Evolutionary conservation across 2,329 filamentous ascomycete genomes (phyloP).

Genomic region (Clonostachys chloroleuca): DNA sequence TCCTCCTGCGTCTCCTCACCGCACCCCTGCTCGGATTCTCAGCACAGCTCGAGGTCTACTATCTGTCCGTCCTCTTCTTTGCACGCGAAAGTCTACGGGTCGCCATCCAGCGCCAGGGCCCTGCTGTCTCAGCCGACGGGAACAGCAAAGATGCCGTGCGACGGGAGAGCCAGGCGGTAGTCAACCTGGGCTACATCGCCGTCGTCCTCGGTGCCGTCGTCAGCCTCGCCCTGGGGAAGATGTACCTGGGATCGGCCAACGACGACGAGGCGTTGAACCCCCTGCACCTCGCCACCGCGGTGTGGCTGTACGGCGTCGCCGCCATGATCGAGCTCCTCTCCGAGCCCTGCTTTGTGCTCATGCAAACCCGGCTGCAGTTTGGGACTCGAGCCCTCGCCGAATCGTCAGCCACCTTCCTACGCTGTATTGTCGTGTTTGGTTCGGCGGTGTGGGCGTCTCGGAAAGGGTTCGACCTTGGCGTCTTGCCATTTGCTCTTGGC

Average conservation of each 20-base stretch:
- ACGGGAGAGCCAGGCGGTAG: conserved; percentile 63
- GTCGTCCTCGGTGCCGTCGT: conserved; percentile 64
- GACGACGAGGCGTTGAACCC: conserved; percentile 44
- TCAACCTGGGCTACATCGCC: conserved; percentile 85
- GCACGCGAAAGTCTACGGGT: conserved; percentile 86
- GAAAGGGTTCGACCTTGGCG: conserved; percentile 52
- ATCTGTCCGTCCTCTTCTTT: conserved; percentile 91
- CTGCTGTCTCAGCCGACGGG: conserved; percentile 5
- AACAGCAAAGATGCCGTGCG: conserved; percentile 5
- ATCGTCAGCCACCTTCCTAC: conserved; percentile 71
- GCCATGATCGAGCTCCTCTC: conserved; percentile 71
- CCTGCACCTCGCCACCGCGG: conserved; percentile 54
- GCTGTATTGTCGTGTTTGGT: conserved; percentile 71
- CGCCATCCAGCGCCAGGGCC: conserved; percentile 76
- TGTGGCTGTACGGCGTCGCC: conserved; percentile 51
- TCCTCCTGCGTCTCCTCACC: conserved; percentile 83
- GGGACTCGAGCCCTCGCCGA: conserved; percentile 79
- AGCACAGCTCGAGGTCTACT: conserved; percentile 88
- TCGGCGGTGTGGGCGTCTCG: conserved; percentile 60
- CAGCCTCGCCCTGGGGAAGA: conserved; percentile 57
- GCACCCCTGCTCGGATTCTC: conserved; percentile 80
- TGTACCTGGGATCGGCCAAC: conserved; percentile 57
- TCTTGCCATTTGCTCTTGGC: conserved; percentile 84
- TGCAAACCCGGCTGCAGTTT: conserved; percentile 78
- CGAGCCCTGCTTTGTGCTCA: conserved; percentile 85